phyloP scores from a whole-genome alignment of 2,329 filamentous ascomycete genomes.

The Magnaporthiopsis poae region DNA sequence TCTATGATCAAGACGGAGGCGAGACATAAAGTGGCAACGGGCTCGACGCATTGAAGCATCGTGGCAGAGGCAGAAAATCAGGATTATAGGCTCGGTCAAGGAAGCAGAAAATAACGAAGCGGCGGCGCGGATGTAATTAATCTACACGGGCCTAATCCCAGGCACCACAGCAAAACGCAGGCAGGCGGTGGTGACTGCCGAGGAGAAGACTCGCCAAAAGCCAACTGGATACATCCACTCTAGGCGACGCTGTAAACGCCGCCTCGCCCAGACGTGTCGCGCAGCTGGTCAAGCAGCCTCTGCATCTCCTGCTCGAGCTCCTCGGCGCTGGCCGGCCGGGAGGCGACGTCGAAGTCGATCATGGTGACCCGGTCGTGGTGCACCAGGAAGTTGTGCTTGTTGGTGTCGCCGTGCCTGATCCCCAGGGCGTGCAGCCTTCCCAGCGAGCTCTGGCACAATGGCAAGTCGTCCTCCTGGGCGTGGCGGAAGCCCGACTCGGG shows the following conservation, averaged over 20 bases:
- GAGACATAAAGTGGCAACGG: no score
- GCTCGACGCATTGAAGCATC: no score
- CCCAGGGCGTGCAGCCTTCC: slow-evolving; percentile 24
- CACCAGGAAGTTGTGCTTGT: slow-evolving; percentile 28
- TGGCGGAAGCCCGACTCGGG: slow-evolving; percentile 3
- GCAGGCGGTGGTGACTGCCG: not conserved
- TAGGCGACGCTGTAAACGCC: not conserved
- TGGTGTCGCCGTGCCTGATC: slow-evolving; percentile 27
- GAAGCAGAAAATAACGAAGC: no score
- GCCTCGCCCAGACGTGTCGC: slow-evolving; percentile 1
- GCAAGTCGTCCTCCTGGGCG: slow-evolving; percentile 21
- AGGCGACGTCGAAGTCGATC: slow-evolving; percentile 24
- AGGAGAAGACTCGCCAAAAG: not conserved
- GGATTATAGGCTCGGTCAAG: no score
- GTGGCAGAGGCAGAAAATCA: no score
- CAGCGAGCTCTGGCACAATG: slow-evolving; percentile 19
- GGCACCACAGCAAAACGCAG: not conserved
- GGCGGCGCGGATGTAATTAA: no score
- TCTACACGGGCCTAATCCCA: no score
- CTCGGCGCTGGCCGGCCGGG: not conserved
- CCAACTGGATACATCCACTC: not conserved
- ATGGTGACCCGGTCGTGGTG: slow-evolving; percentile 10
- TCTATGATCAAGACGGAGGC: no score
- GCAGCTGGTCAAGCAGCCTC: not conserved
- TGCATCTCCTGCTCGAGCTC: slow-evolving; percentile 7